phyloP scores from a whole-genome alignment of 2,329 filamentous ascomycete species.

The Talaromyces albobiverticillius region DNA sequence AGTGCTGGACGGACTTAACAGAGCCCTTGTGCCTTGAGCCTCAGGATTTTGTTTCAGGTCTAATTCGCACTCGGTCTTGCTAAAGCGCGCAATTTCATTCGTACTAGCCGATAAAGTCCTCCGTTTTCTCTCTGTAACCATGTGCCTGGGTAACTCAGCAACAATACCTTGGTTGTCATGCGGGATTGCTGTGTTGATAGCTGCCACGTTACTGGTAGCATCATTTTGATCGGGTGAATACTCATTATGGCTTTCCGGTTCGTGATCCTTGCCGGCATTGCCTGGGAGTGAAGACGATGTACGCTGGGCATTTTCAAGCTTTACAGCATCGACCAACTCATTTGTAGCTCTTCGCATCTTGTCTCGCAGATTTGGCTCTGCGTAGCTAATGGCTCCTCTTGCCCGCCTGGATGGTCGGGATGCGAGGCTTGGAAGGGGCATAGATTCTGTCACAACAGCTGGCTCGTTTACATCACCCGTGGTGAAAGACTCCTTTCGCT shows the following conservation, averaged over 20 bases:
- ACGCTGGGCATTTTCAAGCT: constrained; percentile 21
- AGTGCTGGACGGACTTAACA: background rate
- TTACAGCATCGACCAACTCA: constrained; percentile 70
- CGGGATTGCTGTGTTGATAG: background rate
- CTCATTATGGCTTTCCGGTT: background rate
- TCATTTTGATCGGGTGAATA: constrained; percentile 36
- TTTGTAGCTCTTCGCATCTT: constrained; percentile 83
- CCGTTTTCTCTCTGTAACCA: constrained; percentile 31
- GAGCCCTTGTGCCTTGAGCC: constrained; percentile 2
- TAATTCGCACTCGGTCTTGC: too few relatives aligned
- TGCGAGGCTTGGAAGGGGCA: constrained; percentile 32
- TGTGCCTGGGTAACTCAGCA: constrained; percentile 20
- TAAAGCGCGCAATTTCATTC: too few relatives aligned
- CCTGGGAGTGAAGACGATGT: constrained; percentile 1
- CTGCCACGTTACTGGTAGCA: constrained; percentile 30
- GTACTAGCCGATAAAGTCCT: constrained; percentile 24
- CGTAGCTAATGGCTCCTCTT: constrained; percentile 70
- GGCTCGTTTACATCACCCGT: constrained; percentile 25
- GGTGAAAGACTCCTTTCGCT: background rate
- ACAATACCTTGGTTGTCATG: constrained; percentile 13
- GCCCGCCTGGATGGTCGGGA: constrained; percentile 66
- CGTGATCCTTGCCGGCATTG: constrained; percentile 11
- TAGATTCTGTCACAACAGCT: constrained; percentile 8
- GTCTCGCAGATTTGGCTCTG: constrained; percentile 74
- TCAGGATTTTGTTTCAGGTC: too few relatives aligned